Evolutionary conservation across 768 basidiomycete species (phyloP).

Genomic region (Tylopilus sp.): DNA sequence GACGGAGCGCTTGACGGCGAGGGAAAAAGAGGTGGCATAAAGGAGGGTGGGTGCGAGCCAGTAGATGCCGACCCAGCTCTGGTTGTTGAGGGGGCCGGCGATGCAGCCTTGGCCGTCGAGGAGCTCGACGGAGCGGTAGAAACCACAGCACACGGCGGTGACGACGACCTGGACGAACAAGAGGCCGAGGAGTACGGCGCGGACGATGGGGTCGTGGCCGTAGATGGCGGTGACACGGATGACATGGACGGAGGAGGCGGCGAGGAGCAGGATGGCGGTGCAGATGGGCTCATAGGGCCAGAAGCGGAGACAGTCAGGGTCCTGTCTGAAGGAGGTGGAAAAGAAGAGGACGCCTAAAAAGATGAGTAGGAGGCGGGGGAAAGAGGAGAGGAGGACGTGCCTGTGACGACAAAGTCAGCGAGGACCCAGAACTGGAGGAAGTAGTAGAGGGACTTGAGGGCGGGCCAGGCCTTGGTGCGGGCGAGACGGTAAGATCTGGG

Average conservation of each 20-base stretch:
- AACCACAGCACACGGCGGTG: slow-evolving; percentile 72
- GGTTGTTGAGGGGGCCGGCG: slow-evolving; percentile 68
- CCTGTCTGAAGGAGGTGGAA: slow-evolving; percentile 62
- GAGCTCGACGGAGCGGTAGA: slow-evolving; percentile 80
- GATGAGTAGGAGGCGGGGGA: background rate
- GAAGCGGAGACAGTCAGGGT: slow-evolving; percentile 58
- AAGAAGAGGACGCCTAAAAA: slow-evolving; percentile 75
- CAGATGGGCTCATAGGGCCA: slow-evolving; percentile 86
- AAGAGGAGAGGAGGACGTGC: slow-evolving; percentile 33
- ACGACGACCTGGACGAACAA: slow-evolving; percentile 66
- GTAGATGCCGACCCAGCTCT: slow-evolving; percentile 77
- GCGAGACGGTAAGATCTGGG: slow-evolving; percentile 74
- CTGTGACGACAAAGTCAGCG: slow-evolving; percentile 71
- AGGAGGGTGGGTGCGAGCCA: slow-evolving; percentile 77
- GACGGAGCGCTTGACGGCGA: slow-evolving; percentile 24
- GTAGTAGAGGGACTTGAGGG: slow-evolving; percentile 72
- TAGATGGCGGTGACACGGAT: slow-evolving; percentile 80
- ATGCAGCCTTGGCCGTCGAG: slow-evolving; percentile 79
- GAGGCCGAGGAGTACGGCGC: slow-evolving; percentile 53
- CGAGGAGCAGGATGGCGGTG: slow-evolving; percentile 71
- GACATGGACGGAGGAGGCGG: slow-evolving; percentile 71
- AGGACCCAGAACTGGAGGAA: slow-evolving; percentile 78
- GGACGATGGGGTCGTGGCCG: slow-evolving; percentile 51
- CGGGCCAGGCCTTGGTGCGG: slow-evolving; percentile 63
- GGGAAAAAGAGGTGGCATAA: slow-evolving; percentile 36